phyloP scores from a whole-genome alignment of 305 asterid genomes.

The Fraxinus paxiana region DNA sequence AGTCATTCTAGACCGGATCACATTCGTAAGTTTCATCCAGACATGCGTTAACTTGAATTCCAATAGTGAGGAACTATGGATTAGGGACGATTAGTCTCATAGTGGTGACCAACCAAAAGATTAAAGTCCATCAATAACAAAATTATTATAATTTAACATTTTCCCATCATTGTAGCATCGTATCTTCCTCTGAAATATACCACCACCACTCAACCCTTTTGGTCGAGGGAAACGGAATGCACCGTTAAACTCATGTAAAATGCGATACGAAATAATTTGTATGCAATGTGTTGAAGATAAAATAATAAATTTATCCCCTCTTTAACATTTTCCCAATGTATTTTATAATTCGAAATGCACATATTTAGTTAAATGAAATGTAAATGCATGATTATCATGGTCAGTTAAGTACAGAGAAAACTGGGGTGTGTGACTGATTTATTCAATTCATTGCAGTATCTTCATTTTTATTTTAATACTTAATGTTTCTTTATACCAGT shows the following conservation, averaged over 20 bases:
- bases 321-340: not conserved
- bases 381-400: not conserved
- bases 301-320: not conserved
- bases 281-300: not conserved
- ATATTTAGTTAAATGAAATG: not conserved
- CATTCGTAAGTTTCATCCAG: not conserved
- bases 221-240: not conserved
- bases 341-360: not conserved
- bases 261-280: not conserved
- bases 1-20: not conserved
- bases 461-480: not conserved
- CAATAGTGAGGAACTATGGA: not conserved
- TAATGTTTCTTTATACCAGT: not conserved
- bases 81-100: not conserved
- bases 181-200: not conserved
- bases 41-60: not conserved
- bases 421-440: conserved; percentile 8
- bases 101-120: not conserved
- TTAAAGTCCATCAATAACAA: not conserved
- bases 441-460: conserved; percentile 1
- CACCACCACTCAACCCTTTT: not conserved
- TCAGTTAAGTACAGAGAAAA: not conserved
- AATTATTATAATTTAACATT: not conserved
- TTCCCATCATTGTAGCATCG: not conserved
- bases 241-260: not conserved